Base-by-base conservation (phyloP, 2,329 filamentous ascomycete species). In the Fusarium bulbicola region DNA sequence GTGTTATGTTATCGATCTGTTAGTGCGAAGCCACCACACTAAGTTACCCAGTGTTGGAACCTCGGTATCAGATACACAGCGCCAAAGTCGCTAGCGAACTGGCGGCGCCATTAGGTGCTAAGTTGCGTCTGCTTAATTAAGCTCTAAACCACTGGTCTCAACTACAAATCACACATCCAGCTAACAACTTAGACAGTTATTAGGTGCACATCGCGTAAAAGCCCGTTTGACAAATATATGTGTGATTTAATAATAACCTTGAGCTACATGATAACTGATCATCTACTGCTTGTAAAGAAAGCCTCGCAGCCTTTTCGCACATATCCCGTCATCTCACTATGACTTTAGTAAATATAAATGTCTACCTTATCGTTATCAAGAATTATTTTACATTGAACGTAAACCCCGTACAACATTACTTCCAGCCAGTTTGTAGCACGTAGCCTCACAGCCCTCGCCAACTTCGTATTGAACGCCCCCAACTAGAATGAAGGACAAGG, bases 251-350 rank as follows among this genome's bases (percentile, higher is more conserved):
- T 3, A 13, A 30, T 16, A n/a, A 3, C 3, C 7, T n/a, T 7
- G 7, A 32, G 1, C 12, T 18, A 11, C 21, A 18, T 10, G 2
- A 14, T n/a, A 4, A 6, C 9, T 3, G 1, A 10, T 0, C 0
- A 18, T 32, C 5, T 24, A 34, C 15, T 34, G 21, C 5, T 2
- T 18, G 7, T 7, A 32, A 10, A 13, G 3, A 32, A 10, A 13
- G 3, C 1, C 28, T 24, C 21, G 3, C 0, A 14, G 11, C 21
- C 3, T 1, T 2, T 1, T 50, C 16, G 6, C 4, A 20, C 1
- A 15, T 20, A 5, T 24, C 12, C 18, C 3, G 6, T 16, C 1
- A 14, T 20, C 8, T 7, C 12, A 14, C 11, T 6, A 15, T 20
- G n/a, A 20, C 9, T 20, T 4, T 8, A 36, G 21, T 14, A 14